Conservation (phyloP, 2,329 filamentous ascomycete genomes). For the Blastomyces silverae region DNA sequence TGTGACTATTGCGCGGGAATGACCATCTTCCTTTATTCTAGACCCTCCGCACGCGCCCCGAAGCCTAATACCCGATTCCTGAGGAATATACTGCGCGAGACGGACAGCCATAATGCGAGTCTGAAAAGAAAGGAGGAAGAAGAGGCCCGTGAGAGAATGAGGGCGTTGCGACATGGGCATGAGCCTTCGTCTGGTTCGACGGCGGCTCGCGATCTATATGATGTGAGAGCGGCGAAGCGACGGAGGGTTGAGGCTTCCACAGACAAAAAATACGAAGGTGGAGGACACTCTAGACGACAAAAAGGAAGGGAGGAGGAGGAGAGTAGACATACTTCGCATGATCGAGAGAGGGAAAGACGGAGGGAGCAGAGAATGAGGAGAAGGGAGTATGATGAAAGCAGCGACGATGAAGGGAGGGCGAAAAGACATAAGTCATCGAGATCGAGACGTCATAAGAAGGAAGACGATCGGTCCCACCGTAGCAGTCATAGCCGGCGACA, state of each 20-base stretch:
- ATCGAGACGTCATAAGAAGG: conserved; percentile 15
- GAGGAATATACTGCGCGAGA: conserved; percentile 78
- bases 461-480: conserved; percentile 16
- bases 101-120: conserved; percentile 80
- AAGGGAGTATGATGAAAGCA: conserved; percentile 22
- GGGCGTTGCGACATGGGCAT: conserved; percentile 47
- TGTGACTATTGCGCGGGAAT: conserved; percentile 12
- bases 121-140: conserved; percentile 76
- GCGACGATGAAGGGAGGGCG: conserved; percentile 13
- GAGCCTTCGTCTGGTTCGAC: conserved; percentile 34
- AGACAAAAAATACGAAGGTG: conserved; percentile 17
- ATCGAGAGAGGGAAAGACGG: conserved; percentile 13
- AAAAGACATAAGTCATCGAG: conserved; percentile 17
- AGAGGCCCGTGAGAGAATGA: conserved; percentile 66
- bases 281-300: conserved; percentile 17
- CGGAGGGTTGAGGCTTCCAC: conserved; percentile 25
- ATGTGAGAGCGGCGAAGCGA: conserved; percentile 23
- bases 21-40: conserved; percentile 31
- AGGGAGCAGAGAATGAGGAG: conserved; percentile 22
- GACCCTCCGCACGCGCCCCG: conserved; percentile 59
- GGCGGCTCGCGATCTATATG: conserved; percentile 20
- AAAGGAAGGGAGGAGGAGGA: conserved; percentile 26
- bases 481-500: conserved; percentile 15
- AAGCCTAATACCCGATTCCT: conserved; percentile 92
- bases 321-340: conserved; percentile 24